A percentile compares a stretch with the other conserved stretches of the same genome.
Evolutionary conservation across 169 alveolate genomes (phyloP).

Genomic region (Fabrea salina): DNA sequence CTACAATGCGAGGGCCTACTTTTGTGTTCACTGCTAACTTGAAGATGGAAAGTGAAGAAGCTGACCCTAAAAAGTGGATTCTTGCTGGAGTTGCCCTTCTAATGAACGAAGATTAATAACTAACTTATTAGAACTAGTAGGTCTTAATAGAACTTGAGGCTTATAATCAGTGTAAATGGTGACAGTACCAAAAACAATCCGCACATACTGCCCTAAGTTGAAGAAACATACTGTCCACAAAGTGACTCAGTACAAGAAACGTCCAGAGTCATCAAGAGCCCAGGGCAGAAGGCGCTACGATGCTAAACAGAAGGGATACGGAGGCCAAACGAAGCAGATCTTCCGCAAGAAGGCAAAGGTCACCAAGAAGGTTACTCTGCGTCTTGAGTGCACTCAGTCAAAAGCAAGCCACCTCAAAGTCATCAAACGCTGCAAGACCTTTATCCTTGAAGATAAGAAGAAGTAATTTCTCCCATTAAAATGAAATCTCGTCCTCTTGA

Average conservation of each 20-base stretch:
- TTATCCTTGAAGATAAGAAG: slow-evolving; percentile 97
- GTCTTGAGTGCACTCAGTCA: slow-evolving; percentile 97
- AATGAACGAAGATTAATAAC: slow-evolving; percentile 88
- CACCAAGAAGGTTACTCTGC: slow-evolving; percentile 97
- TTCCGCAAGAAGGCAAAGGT: slow-evolving; percentile 99
- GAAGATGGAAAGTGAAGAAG: slow-evolving; percentile 85
- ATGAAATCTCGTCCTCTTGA: neutral
- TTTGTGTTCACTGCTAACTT: slow-evolving; percentile 79
- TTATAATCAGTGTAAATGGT: slow-evolving; percentile 87
- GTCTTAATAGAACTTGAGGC: too few species aligned
- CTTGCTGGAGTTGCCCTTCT: slow-evolving; percentile 93
- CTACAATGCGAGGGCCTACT: slow-evolving; percentile 91
- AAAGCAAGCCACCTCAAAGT: slow-evolving; percentile 94
- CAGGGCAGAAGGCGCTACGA: slow-evolving; percentile 99
- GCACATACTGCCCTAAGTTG: slow-evolving; percentile 91
- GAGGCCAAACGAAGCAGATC: slow-evolving; percentile 99
- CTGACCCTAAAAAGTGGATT: slow-evolving; percentile 88
- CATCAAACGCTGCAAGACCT: slow-evolving; percentile 98
- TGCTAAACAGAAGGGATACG: slow-evolving; percentile 98
- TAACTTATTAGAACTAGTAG: too few species aligned
- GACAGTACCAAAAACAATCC: slow-evolving; percentile 90
- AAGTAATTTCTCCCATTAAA: slow-evolving; percentile 66
- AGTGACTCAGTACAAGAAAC: slow-evolving; percentile 97
- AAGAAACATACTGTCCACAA: slow-evolving; percentile 92
- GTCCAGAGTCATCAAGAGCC: slow-evolving; percentile 95